Percentiles rank a stretch among this genome's conserved stretches.
These are phyloP conservation scores for Epichloe gansuensis DNA, from an alignment of 2,329 filamentous ascomycete genomes.

Conservation along the genomic window DNA sequence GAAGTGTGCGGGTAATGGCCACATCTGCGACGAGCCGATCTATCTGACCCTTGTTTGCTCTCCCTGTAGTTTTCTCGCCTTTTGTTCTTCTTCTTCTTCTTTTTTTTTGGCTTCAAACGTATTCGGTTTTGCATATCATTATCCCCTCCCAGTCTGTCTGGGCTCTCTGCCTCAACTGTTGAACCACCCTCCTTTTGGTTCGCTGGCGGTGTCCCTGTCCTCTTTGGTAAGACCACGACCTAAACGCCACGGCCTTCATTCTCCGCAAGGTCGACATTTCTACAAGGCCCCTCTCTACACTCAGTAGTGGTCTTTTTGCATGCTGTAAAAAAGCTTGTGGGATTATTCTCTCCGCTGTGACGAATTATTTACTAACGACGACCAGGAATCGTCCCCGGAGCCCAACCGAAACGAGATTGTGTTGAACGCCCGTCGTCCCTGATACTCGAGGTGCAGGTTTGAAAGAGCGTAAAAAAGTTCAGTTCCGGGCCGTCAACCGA, in stretches of 20 bases:
- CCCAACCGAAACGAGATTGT: constrained; percentile 14
- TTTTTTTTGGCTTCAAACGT: neutral
- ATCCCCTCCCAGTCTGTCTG: neutral
- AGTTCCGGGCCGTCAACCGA: neutral
- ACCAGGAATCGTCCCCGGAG: constrained; percentile 11
- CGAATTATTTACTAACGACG: constrained; percentile 11
- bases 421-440: neutral
- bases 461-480: neutral
- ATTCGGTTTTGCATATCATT: neutral
- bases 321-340: neutral
- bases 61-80: neutral
- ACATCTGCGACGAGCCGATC: constrained; percentile 2
- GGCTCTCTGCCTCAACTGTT: neutral
- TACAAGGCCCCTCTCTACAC: neutral
- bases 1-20: constrained; percentile 3
- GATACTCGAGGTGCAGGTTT: neutral
- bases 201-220: neutral
- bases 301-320: neutral
- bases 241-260: neutral
- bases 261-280: neutral
- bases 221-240: constrained; percentile 4
- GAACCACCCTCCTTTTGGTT: constrained; percentile 1
- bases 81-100: neutral
- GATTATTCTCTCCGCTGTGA: neutral
- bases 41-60: neutral